A percentile compares a stretch with the other conserved stretches of the same genome.
Evolutionary conservation across 1,139 yeast species (phyloP).

Genomic region (Yamadazyma conglobata): DNA sequence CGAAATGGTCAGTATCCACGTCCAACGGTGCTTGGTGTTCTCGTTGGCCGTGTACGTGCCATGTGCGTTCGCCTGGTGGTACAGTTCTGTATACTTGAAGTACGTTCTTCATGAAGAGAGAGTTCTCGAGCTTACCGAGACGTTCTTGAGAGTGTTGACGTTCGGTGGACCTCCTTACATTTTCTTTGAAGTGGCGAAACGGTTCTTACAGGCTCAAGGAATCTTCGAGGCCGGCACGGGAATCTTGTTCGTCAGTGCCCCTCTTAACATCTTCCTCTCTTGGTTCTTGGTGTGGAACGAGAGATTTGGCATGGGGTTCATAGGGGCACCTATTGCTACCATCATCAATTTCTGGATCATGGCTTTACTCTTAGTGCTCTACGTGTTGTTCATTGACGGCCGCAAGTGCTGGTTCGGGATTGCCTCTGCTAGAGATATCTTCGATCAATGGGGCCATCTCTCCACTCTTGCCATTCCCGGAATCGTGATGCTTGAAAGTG

Average conservation of each 20-base stretch:
- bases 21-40: slow-evolving; percentile 60
- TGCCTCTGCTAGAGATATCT: slow-evolving; percentile 40
- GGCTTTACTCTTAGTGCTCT: slow-evolving; percentile 51
- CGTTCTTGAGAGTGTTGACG: slow-evolving; percentile 61
- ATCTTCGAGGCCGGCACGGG: slow-evolving; percentile 88
- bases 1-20: slow-evolving; percentile 57
- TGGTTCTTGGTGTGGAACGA: slow-evolving; percentile 78
- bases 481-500: slow-evolving; percentile 69
- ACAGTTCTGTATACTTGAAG: slow-evolving; percentile 51
- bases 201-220: slow-evolving; percentile 88
- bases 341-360: slow-evolving; percentile 69
- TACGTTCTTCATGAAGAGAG: slow-evolving; percentile 56
- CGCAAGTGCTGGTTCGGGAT: slow-evolving; percentile 71
- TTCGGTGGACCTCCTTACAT: slow-evolving; percentile 85
- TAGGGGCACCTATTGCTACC: slow-evolving; percentile 74
- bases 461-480: slow-evolving; percentile 67
- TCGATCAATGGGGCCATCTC: slow-evolving; percentile 59
- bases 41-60: slow-evolving; percentile 58
- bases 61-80: slow-evolving; percentile 63
- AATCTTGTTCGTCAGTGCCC: slow-evolving; percentile 73
- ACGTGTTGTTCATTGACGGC: slow-evolving; percentile 60
- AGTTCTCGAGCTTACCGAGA: slow-evolving; percentile 61
- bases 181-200: slow-evolving; percentile 75
- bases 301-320: slow-evolving; percentile 56
- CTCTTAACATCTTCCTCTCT: slow-evolving; percentile 67